Percentiles rank a stretch among this genome's conserved stretches.
phyloP scores from a whole-genome alignment of 805 yeast genomes.

The Saccharomyces jurei region DNA sequence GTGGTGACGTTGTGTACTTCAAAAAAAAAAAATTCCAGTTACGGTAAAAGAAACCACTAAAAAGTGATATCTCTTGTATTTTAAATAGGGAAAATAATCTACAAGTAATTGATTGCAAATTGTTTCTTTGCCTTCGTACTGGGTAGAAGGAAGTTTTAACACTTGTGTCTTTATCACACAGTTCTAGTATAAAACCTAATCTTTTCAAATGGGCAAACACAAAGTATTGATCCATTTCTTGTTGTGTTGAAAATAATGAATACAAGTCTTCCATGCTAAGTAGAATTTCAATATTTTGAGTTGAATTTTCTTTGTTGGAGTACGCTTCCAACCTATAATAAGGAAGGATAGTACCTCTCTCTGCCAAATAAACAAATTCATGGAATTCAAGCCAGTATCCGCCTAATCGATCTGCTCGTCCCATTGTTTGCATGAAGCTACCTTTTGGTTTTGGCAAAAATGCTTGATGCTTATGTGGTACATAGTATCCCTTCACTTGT shows the following conservation, averaged over 20 bases:
- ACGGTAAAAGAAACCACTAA: constrained; percentile 16
- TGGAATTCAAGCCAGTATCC: constrained; percentile 49
- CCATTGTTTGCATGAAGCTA: constrained; percentile 64
- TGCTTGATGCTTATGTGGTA: constrained; percentile 28
- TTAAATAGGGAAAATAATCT: not conserved
- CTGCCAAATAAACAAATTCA: constrained; percentile 70
- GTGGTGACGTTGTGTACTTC: constrained; percentile 21
- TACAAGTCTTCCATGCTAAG: constrained; percentile 61
- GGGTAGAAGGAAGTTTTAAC: constrained; percentile 12
- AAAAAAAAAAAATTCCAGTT: constrained; percentile 14
- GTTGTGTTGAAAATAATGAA: constrained; percentile 36
- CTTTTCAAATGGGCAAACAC: constrained; percentile 71
- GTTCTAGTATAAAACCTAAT: constrained; percentile 61
- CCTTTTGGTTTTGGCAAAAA: constrained; percentile 53
- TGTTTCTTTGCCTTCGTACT: not conserved
- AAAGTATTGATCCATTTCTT: constrained; percentile 46
- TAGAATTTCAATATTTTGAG: constrained; percentile 28
- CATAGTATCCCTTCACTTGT: constrained; percentile 45
- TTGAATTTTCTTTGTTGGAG: constrained; percentile 10
- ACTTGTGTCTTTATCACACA: constrained; percentile 11
- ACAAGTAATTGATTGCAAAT: not conserved
- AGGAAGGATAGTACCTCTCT: constrained; percentile 62
- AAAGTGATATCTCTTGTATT: constrained; percentile 4
- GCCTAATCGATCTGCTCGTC: constrained; percentile 44
- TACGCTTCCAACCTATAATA: constrained; percentile 19